Evolutionary conservation across 2,329 filamentous ascomycete genomes (phyloP).

Genomic region (Alternaria triticina): DNA sequence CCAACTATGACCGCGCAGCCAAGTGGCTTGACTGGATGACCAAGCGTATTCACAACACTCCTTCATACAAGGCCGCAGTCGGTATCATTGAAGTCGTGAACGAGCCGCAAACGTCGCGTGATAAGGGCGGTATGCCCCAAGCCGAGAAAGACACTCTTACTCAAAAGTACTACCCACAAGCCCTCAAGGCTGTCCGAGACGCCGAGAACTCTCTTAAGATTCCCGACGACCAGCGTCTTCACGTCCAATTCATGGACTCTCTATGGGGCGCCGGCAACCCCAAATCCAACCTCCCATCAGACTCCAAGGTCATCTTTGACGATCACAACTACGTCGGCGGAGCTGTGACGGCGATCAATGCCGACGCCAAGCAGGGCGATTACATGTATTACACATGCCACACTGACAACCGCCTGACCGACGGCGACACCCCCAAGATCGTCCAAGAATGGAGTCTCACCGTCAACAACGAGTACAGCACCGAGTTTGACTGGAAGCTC

Average conservation of each 20-base stretch:
- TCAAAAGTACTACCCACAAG: slow-evolving; percentile 56
- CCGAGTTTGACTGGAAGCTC: slow-evolving; percentile 50
- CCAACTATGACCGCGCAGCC: slow-evolving; percentile 63
- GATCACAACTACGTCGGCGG: slow-evolving; percentile 64
- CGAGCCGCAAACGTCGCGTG: slow-evolving; percentile 54
- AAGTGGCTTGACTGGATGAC: slow-evolving; percentile 64
- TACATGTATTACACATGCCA: slow-evolving; percentile 61
- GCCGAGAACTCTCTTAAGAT: slow-evolving; percentile 57
- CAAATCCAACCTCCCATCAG: slow-evolving; percentile 51
- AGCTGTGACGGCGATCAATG: slow-evolving; percentile 38
- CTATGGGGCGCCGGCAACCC: slow-evolving; percentile 65
- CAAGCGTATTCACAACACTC: slow-evolving; percentile 57
- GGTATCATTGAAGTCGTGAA: slow-evolving; percentile 64
- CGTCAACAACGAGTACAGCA: slow-evolving; percentile 56
- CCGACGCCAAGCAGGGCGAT: slow-evolving; percentile 49
- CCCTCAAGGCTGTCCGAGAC: slow-evolving; percentile 55
- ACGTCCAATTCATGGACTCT: slow-evolving; percentile 62
- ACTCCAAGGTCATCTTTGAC: slow-evolving; percentile 60
- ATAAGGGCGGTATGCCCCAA: slow-evolving; percentile 15
- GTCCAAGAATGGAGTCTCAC: slow-evolving; percentile 67
- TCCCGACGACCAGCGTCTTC: slow-evolving; percentile 53
- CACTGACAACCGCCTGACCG: slow-evolving; percentile 51
- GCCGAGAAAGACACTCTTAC: slow-evolving; percentile 36
- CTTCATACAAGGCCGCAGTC: slow-evolving; percentile 61
- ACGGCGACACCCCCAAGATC: slow-evolving; percentile 52